Evolutionary conservation across 169 alveolate genomes (phyloP), one percentile per base, ranked within the genome.

Genomic region (Eimeria maxima): DNA sequence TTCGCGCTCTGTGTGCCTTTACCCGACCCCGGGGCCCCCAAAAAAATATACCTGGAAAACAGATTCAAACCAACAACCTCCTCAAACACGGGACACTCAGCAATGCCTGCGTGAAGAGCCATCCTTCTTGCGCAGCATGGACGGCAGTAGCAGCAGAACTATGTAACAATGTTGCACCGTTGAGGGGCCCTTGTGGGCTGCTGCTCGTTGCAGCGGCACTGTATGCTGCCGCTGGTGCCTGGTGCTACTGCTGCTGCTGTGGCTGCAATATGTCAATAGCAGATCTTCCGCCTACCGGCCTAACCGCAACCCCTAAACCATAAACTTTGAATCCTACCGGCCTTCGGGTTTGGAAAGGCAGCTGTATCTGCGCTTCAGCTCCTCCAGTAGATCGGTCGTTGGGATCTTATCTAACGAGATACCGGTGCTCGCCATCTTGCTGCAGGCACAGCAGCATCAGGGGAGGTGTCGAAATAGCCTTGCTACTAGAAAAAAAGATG

Each of bases 11-110:
- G 97, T 22, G 97, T 96, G 73, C 97, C 97, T 76, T 96, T 96
- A 16, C 97, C 97, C 11, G 94, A 83, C 13, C 97, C 97, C 5
- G 97, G 97, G 47, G 95, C 96, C n/a, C 95, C 95, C 20, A 89
- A 27, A 45, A 89, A 89, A 44, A 89, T 69, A 55, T 89, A 89
- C 55, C 80, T 69, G 47, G 29, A 69, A 69, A 16, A 18, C n/a
- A 60, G 60, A 14, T 11, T 7, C 6, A 7, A 60, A 11, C 8
- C 0, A 60, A 60, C 13, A 5, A 60, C 5, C 8, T 18, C 13
- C 69, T 0, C n/a, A 11, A 60, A 60, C 13, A 5, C 69, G n/a
- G 69, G 8, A 60, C 13, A 24, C 69, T 14, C 8, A 53, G 20
- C 10, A 53, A 53, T 33, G 38, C 38, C 38, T 33, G 38, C 38